phyloP scores from a whole-genome alignment of 2,329 filamentous ascomycete species.

The Penicillium sp. region DNA sequence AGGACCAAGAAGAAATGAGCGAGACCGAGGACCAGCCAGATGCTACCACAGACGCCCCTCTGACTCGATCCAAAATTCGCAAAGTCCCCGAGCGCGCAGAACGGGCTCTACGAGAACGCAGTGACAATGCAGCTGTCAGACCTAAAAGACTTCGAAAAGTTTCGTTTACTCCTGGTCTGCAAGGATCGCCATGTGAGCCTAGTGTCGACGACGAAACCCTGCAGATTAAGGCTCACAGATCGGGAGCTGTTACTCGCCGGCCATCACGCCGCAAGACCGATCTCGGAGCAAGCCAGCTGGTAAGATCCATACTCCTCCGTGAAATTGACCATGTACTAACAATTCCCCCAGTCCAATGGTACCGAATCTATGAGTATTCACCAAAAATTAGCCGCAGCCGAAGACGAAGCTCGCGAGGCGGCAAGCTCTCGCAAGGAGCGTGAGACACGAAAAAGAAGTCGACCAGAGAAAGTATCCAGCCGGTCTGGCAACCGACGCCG shows the following conservation, averaged over 20 bases:
- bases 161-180: slow-evolving; percentile 36
- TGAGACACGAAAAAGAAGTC: slow-evolving; percentile 39
- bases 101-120: slow-evolving; percentile 38
- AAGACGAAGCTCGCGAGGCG: slow-evolving; percentile 45
- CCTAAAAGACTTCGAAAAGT: slow-evolving; percentile 37
- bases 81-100: slow-evolving; percentile 25
- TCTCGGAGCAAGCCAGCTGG: slow-evolving; percentile 30
- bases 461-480: slow-evolving; percentile 27
- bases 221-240: slow-evolving; percentile 34
- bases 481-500: slow-evolving; percentile 37
- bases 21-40: slow-evolving; percentile 23
- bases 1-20: slow-evolving; percentile 33
- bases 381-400: slow-evolving; percentile 46
- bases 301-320: slow-evolving; percentile 19
- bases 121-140: slow-evolving; percentile 32
- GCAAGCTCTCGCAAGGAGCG: slow-evolving; percentile 34
- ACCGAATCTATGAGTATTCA: slow-evolving; percentile 35
- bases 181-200: slow-evolving; percentile 29
- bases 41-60: not conserved
- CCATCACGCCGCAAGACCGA: slow-evolving; percentile 29
- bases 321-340: slow-evolving; percentile 9
- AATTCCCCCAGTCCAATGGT: slow-evolving; percentile 10
- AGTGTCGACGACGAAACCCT: slow-evolving; percentile 36
- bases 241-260: slow-evolving; percentile 31
- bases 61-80: slow-evolving; percentile 23